Conservation (phyloP, 768 basidiomycete genomes). For the Auriculariales sp. region DNA sequence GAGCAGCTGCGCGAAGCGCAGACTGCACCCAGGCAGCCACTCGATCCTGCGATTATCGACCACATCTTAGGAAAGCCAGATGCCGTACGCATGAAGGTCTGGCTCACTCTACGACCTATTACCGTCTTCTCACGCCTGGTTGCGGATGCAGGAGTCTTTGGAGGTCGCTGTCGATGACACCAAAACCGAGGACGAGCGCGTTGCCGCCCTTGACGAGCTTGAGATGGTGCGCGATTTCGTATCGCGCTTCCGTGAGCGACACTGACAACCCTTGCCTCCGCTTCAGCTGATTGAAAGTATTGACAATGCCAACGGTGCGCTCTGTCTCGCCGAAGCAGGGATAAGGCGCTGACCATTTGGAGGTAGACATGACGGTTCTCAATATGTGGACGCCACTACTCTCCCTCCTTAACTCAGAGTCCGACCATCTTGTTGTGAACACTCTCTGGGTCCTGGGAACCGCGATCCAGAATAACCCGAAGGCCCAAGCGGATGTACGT, state of each 20-base stretch:
- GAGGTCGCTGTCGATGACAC: conserved; percentile 42
- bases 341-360: background rate
- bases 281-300: conserved; percentile 69
- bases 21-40: conserved; percentile 20
- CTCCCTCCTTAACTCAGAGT: conserved; percentile 37
- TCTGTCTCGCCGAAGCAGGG: too few relatives aligned
- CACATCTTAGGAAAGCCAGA: conserved; percentile 76
- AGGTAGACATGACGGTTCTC: conserved; percentile 55
- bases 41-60: conserved; percentile 79
- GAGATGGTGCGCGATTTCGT: conserved; percentile 52
- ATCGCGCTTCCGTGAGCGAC: background rate
- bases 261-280: background rate
- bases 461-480: conserved; percentile 78
- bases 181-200: conserved; percentile 39
- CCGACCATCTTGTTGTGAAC: conserved; percentile 48
- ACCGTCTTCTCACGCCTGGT: conserved; percentile 9
- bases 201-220: conserved; percentile 64
- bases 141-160: conserved; percentile 35
- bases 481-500: conserved; percentile 62
- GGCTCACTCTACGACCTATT: background rate
- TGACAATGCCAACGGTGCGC: conserved; percentile 74
- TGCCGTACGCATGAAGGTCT: conserved; percentile 58
- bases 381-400: conserved; percentile 72
- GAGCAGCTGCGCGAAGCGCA: conserved; percentile 11
- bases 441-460: conserved; percentile 82